Percentiles rank a stretch among this genome's conserved stretches.
Conservation (phyloP, 768 basidiomycete genomes). For the Auricularia sp. region DNA sequence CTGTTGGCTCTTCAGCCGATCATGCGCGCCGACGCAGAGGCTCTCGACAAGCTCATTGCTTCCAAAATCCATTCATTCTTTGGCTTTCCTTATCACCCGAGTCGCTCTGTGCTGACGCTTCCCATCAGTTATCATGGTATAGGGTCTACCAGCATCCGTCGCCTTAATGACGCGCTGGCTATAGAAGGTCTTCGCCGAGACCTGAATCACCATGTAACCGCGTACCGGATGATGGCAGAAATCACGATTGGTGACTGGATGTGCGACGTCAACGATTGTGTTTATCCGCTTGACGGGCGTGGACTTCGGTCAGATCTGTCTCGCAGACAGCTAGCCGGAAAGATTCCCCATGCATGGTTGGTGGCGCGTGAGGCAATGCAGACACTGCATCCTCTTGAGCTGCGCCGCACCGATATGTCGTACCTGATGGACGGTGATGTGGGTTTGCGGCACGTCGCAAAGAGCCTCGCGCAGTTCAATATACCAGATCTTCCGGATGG, state of each 20-base stretch:
- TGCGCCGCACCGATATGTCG: too few relatives aligned
- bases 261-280: not conserved
- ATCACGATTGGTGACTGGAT: not conserved
- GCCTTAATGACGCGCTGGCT: not conserved
- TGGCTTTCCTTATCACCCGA: not conserved
- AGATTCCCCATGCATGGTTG: too few relatives aligned
- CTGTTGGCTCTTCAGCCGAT: not conserved
- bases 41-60: not conserved
- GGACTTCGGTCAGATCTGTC: not conserved
- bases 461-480: too few relatives aligned
- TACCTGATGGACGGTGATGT: too few relatives aligned
- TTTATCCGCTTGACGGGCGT: not conserved
- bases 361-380: too few relatives aligned
- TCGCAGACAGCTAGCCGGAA: not conserved
- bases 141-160: not conserved
- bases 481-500: too few relatives aligned
- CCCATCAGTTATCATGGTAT: not conserved
- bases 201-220: not conserved
- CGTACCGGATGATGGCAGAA: not conserved
- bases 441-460: too few relatives aligned
- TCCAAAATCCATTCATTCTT: not conserved
- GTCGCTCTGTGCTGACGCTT: not conserved
- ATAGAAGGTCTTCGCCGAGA: not conserved
- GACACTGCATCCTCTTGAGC: too few relatives aligned
- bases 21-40: not conserved